These are phyloP conservation scores for Amanita muscaria DNA, from an alignment of 768 basidiomycete species.

Conservation along the genomic window DNA sequence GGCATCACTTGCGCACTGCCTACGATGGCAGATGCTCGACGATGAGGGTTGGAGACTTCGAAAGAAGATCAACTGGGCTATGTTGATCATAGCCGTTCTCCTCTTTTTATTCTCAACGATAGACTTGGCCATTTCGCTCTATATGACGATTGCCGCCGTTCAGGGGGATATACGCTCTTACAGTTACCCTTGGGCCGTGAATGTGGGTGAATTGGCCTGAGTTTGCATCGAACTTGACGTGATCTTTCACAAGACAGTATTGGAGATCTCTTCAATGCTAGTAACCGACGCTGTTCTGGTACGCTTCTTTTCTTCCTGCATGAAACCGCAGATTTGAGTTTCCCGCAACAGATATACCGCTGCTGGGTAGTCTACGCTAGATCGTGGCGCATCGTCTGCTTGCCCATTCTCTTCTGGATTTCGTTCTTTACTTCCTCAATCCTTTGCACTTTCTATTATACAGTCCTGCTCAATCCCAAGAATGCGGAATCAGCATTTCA, in stretches of 20 bases:
- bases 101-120: neutral
- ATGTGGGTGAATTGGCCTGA: neutral
- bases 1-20: neutral
- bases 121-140: neutral
- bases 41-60: neutral
- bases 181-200: neutral
- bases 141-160: neutral
- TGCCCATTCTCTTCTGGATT: neutral
- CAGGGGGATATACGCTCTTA: neutral
- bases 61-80: neutral
- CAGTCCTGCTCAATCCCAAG: neutral
- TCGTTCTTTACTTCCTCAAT: neutral
- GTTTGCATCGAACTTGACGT: neutral
- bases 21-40: neutral
- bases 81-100: neutral
- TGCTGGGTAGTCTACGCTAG: neutral
- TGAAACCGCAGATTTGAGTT: neutral
- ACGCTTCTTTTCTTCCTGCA: neutral
- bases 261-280: neutral
- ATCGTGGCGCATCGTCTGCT: neutral
- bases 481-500: neutral
- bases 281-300: constrained; percentile 1
- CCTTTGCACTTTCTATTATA: neutral
- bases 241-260: neutral
- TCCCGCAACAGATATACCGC: neutral